A percentile compares a stretch with the other conserved stretches of the same genome.
Conservation (phyloP, 2,329 filamentous ascomycete species). For the Aspergillus vadensis region DNA sequence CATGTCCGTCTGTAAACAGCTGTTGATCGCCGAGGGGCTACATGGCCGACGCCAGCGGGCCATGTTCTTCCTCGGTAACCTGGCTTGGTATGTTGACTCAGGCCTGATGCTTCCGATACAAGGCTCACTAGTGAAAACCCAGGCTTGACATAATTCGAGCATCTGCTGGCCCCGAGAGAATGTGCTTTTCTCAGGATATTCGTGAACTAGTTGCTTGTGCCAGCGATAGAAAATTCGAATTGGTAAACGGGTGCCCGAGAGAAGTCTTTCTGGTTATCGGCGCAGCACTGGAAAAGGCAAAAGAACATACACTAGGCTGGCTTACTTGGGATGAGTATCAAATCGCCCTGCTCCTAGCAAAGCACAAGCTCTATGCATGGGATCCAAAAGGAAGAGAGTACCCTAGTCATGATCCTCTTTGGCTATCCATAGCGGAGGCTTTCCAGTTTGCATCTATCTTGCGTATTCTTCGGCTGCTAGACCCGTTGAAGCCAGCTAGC, state of each 20-base stretch:
- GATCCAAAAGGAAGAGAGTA: constrained; percentile 22
- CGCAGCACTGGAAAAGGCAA: constrained; percentile 29
- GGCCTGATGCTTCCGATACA: background rate
- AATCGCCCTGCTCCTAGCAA: constrained; percentile 19
- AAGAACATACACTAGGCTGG: constrained; percentile 27
- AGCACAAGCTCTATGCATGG: constrained; percentile 28
- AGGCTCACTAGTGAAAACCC: background rate
- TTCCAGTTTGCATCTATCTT: constrained; percentile 33
- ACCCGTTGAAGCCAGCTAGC: constrained; percentile 23
- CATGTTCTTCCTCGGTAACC: constrained; percentile 34
- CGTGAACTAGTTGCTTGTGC: constrained; percentile 28
- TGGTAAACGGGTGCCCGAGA: constrained; percentile 34
- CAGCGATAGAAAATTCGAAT: constrained; percentile 30
- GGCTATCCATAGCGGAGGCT: constrained; percentile 29
- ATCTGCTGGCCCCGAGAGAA: constrained; percentile 27
- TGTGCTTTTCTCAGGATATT: constrained; percentile 33
- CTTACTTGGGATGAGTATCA: constrained; percentile 23
- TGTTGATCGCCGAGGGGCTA: constrained; percentile 27
- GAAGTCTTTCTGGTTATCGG: constrained; percentile 35
- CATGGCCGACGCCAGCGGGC: constrained; percentile 28
- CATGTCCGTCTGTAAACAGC: constrained; percentile 34
- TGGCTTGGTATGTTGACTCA: constrained; percentile 27
- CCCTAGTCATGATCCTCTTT: constrained; percentile 27
- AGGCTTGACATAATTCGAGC: constrained; percentile 38
- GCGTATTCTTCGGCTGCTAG: constrained; percentile 30